These are phyloP conservation scores for Dothistroma septosporum DNA, from an alignment of 2,329 filamentous ascomycete genomes.

Conservation along the genomic window DNA sequence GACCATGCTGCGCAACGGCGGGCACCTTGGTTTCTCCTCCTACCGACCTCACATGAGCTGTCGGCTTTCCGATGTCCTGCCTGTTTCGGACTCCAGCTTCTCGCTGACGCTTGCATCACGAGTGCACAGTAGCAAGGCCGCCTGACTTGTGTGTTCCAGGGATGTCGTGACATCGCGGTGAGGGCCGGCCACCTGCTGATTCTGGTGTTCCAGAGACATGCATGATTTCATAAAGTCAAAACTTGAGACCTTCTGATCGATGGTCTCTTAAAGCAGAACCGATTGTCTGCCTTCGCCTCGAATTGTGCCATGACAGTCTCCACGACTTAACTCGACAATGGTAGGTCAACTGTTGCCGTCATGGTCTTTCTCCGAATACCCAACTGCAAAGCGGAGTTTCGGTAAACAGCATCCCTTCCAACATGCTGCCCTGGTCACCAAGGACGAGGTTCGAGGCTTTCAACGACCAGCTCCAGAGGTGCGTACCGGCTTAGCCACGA, in stretches of 20 bases:
- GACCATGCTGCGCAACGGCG: neutral
- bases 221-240: neutral
- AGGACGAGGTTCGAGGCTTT: slow-evolving; percentile 17
- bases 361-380: neutral
- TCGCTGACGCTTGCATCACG: neutral
- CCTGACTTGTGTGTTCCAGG: neutral
- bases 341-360: neutral
- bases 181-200: neutral
- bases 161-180: neutral
- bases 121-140: neutral
- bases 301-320: neutral
- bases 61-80: neutral
- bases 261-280: neutral
- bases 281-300: neutral
- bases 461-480: slow-evolving; percentile 13
- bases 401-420: slow-evolving; percentile 9
- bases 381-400: neutral
- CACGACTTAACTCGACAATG: neutral
- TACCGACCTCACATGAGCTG: neutral
- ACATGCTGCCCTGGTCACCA: slow-evolving; percentile 15
- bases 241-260: neutral
- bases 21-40: neutral
- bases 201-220: neutral
- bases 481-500: slow-evolving; percentile 14
- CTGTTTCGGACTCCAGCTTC: neutral